Conservation (phyloP, 257 asterid genomes). For the Jacaranda copaia region DNA sequence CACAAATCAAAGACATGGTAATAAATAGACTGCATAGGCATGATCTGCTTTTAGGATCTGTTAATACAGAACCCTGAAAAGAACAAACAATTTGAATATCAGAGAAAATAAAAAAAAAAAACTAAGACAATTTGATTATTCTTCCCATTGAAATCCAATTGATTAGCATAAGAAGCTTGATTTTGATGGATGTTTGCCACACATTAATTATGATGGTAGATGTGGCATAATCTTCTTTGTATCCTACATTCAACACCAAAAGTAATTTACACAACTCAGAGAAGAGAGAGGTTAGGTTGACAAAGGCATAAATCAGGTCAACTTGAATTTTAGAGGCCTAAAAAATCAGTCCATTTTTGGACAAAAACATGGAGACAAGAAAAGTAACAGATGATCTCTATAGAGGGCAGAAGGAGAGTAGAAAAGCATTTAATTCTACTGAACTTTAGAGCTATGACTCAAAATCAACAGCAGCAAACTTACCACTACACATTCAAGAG, state of each 20-base stretch:
- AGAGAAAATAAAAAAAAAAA: conserved; percentile 2
- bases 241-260: neutral
- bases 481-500: neutral
- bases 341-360: neutral
- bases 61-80: conserved; percentile 54
- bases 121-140: neutral
- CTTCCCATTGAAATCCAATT: conserved; percentile 1
- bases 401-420: neutral
- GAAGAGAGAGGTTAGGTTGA: neutral
- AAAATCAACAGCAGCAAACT: neutral
- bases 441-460: too few relatives aligned
- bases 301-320: neutral
- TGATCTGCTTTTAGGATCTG: conserved; percentile 60
- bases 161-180: neutral
- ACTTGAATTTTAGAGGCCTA: neutral
- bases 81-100: conserved; percentile 4
- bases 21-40: conserved; percentile 55
- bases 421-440: neutral
- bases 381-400: neutral
- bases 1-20: conserved; percentile 51
- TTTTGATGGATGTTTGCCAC: too few relatives aligned
- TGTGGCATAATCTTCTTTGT: neutral
- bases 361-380: neutral
- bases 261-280: neutral
- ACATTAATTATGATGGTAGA: neutral